These are phyloP conservation scores for Chytriomyces sp. DNA, from an alignment of 192 early-diverging fungal genomes.

Conservation along the genomic window DNA sequence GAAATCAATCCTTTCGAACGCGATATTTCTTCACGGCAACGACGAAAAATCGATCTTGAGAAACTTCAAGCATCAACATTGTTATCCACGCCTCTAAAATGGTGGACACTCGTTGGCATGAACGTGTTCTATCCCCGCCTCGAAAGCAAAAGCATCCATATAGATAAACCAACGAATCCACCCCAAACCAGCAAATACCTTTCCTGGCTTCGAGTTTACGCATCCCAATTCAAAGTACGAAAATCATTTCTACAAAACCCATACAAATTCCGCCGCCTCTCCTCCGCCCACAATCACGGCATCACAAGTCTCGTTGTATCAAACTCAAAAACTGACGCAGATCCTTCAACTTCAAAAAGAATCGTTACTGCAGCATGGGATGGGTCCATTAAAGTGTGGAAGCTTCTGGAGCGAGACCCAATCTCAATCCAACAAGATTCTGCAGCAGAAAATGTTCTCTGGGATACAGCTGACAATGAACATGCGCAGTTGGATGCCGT, in stretches of 20 bases:
- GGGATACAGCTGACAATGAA: constrained; percentile 11
- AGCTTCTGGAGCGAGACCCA: neutral
- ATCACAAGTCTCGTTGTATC: constrained; percentile 10
- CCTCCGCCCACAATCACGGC: constrained; percentile 8
- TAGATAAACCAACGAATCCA: neutral
- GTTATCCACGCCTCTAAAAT: neutral
- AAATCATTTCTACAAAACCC: constrained; percentile 23
- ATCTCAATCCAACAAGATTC: neutral
- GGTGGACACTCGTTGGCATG: constrained; percentile 6
- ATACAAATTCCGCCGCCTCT: constrained; percentile 15
- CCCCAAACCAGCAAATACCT: neutral
- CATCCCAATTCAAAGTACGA: constrained; percentile 8
- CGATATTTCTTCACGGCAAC: neutral
- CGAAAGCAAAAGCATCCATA: neutral
- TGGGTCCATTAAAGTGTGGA: constrained; percentile 26
- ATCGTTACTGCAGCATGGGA: constrained; percentile 27
- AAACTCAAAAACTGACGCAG: neutral
- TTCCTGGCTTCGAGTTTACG: constrained; percentile 20
- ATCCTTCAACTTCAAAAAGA: neutral
- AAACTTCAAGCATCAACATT: no score
- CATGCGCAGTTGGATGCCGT: no score
- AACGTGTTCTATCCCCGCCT: neutral
- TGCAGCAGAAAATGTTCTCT: neutral
- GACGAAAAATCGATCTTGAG: constrained; percentile 7
- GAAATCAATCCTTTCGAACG: neutral